These are phyloP conservation scores for Wallacemonas sp. DNA, from an alignment of 208 protist genomes.

Conservation along the genomic window DNA sequence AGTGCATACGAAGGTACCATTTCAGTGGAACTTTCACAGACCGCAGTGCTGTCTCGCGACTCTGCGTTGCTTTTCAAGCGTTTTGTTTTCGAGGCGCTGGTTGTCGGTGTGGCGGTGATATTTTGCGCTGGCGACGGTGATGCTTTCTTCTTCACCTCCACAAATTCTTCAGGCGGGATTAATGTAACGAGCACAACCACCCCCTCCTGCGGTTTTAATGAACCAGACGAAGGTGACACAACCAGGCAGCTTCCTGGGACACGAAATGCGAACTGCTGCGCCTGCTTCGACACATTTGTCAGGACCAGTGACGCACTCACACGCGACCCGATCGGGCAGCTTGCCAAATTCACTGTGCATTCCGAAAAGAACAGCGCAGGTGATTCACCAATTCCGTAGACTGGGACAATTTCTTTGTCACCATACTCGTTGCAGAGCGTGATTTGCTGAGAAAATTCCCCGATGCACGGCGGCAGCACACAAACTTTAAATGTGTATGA, in stretches of 20 bases:
- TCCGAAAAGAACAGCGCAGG: conserved; percentile 32
- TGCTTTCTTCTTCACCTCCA: conserved; percentile 9
- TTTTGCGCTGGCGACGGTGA: conserved; percentile 2
- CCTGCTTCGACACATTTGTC: conserved; percentile 24
- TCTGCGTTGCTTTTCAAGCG: conserved; percentile 5
- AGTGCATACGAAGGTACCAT: conserved; percentile 22
- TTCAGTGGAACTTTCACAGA: neutral
- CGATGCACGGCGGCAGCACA: conserved; percentile 32
- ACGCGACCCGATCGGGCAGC: conserved; percentile 32
- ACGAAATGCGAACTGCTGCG: conserved; percentile 31
- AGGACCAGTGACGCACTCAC: conserved; percentile 33
- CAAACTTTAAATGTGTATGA: conserved; percentile 34
- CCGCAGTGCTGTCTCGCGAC: conserved; percentile 17
- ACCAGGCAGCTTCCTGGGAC: conserved; percentile 16
- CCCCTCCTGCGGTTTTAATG: conserved; percentile 17
- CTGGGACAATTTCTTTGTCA: conserved; percentile 27
- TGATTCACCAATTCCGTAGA: conserved; percentile 30
- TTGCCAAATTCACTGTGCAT: conserved; percentile 29
- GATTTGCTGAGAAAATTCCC: conserved; percentile 43
- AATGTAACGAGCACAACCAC: conserved; percentile 8
- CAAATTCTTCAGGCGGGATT: conserved; percentile 11
- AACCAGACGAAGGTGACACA: conserved; percentile 40
- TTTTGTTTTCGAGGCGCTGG: conserved; percentile 9
- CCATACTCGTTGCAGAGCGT: conserved; percentile 47
- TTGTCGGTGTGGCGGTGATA: neutral